Evolutionary conservation across 2,329 filamentous ascomycete genomes (phyloP).

Genomic region (Phyllachora maydis): DNA sequence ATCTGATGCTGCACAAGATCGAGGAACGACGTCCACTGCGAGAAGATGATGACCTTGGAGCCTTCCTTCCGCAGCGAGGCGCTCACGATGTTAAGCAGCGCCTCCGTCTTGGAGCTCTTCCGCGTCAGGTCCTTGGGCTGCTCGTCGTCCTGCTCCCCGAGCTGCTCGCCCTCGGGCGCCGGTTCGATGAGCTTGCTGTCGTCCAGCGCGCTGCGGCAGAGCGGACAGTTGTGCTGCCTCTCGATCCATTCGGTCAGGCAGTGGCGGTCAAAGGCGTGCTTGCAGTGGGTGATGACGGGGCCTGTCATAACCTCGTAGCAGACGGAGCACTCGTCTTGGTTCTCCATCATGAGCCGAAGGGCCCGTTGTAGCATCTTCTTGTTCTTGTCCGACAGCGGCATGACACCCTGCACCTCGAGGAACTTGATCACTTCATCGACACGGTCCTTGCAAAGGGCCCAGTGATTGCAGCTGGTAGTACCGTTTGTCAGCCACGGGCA

Average conservation of each 20-base stretch:
- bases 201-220: slow-evolving; percentile 54
- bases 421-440: slow-evolving; percentile 52
- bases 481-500: slow-evolving; percentile 2
- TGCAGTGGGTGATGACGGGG: slow-evolving; percentile 71
- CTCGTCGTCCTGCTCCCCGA: too few species aligned
- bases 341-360: slow-evolving; percentile 57
- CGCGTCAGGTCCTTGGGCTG: slow-evolving; percentile 34
- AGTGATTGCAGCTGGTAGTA: slow-evolving; percentile 76
- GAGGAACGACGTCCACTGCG: slow-evolving; percentile 59
- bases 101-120: slow-evolving; percentile 69
- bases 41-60: slow-evolving; percentile 56
- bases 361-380: slow-evolving; percentile 51
- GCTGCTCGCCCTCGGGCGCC: slow-evolving; percentile 27
- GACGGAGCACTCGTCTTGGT: slow-evolving; percentile 63
- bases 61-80: slow-evolving; percentile 42
- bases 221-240: slow-evolving; percentile 60
- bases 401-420: slow-evolving; percentile 44
- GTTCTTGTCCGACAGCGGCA: slow-evolving; percentile 55
- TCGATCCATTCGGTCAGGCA: slow-evolving; percentile 62
- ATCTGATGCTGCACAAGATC: slow-evolving; percentile 53
- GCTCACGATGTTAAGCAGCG: slow-evolving; percentile 52
- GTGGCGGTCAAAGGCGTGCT: slow-evolving; percentile 53
- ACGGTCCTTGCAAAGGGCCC: slow-evolving; percentile 59
- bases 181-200: slow-evolving; percentile 43
- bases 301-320: slow-evolving; percentile 54